These are phyloP conservation scores for Picea sitchensis DNA, from an alignment of 75 land plant genomes.

Conservation along the genomic window DNA sequence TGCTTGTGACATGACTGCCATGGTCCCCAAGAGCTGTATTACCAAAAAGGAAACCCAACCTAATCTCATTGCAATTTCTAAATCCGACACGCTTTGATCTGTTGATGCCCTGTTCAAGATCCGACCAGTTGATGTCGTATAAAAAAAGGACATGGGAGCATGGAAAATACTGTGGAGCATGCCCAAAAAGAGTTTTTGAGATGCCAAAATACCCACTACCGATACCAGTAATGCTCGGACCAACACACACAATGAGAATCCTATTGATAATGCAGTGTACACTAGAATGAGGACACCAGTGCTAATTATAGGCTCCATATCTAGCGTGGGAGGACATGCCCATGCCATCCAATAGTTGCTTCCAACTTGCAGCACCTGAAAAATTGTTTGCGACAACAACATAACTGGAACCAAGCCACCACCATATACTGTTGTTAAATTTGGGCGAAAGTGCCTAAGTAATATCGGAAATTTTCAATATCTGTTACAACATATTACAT, in stretches of 20 bases:
- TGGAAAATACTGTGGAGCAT: slow-evolving; percentile 63
- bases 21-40: slow-evolving; percentile 67
- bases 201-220: slow-evolving; percentile 45
- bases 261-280: slow-evolving; percentile 46
- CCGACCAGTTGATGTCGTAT: slow-evolving; percentile 73
- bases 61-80: slow-evolving; percentile 47
- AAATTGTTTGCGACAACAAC: slow-evolving; percentile 53
- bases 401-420: slow-evolving; percentile 80
- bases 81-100: slow-evolving; percentile 79
- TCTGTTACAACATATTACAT: too few species aligned
- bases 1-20: slow-evolving; percentile 80
- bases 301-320: slow-evolving; percentile 20
- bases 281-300: slow-evolving; percentile 35
- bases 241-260: slow-evolving; percentile 53
- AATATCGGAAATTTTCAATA: too few species aligned
- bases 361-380: slow-evolving; percentile 64
- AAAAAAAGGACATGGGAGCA: slow-evolving; percentile 89
- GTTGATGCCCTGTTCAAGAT: slow-evolving; percentile 77
- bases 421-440: slow-evolving; percentile 42
- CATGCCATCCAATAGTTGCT: slow-evolving; percentile 92
- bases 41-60: slow-evolving; percentile 59
- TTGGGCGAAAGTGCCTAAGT: too few species aligned
- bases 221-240: slow-evolving; percentile 52
- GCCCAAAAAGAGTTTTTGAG: slow-evolving; percentile 44
- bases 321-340: slow-evolving; percentile 36